Percentiles rank a stretch among this genome's conserved stretches.
Evolutionary conservation across 805 yeast genomes (phyloP).

Genomic region (Wickerhamomyces mucosus): DNA sequence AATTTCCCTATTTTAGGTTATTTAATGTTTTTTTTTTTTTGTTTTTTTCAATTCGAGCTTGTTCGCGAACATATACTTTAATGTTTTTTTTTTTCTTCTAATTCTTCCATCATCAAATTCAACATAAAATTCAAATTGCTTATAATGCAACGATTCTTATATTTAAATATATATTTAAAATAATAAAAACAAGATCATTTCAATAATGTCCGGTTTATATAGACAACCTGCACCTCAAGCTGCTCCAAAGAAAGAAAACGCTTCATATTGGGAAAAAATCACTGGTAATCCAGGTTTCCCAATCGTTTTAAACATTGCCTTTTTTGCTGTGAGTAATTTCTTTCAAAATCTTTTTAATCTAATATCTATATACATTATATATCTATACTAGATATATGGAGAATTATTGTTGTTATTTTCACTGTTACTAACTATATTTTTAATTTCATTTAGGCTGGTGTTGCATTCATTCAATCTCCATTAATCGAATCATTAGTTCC

Average conservation of each 20-base stretch:
- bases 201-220: background rate
- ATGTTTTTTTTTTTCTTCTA: no score
- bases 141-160: no score
- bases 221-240: slow-evolving; percentile 8
- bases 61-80: no score
- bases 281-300: slow-evolving; percentile 59
- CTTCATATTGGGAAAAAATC: slow-evolving; percentile 36
- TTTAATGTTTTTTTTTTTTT: no score
- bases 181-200: no score
- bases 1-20: no score
- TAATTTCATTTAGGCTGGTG: slow-evolving; percentile 41
- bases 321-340: slow-evolving; percentile 38
- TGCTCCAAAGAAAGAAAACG: slow-evolving; percentile 18
- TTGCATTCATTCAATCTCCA: slow-evolving; percentile 68
- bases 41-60: no score
- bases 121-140: no score
- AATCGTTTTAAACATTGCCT: slow-evolving; percentile 48
- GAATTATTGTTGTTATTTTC: background rate
- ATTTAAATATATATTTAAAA: no score
- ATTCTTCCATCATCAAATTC: no score
- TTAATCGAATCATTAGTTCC: slow-evolving; percentile 78
- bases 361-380: background rate
- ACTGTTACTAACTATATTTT: slow-evolving; percentile 1
- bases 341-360: no score
- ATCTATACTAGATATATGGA: background rate